Evolutionary conservation across 805 yeast genomes (phyloP), one percentile per base, ranked within the genome.

Genomic region (Kodamaea kakaduensis): DNA sequence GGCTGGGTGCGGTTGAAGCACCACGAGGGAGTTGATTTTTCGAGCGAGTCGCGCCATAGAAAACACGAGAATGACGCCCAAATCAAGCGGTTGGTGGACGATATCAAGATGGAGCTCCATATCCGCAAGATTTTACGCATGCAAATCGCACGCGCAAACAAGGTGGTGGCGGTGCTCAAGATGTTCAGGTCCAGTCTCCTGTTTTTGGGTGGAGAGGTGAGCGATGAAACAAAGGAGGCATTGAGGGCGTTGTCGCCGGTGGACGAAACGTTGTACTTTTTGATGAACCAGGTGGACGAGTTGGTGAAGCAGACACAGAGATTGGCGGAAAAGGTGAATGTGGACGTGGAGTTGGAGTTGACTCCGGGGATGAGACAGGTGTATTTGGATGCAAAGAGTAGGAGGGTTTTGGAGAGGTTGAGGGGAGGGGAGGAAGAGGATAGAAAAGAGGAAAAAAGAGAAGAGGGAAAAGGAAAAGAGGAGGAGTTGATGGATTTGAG

Each of bases 1-100:
- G 94, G 95, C 5, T 78, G 76, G 67, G 61, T 89, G 37, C 58
- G 81, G 31, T 61, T 88, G 31, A 70, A 69, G 32, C 93, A 86
- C 51, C 93, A 89, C 39, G 69, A 73, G 34, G 76, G 69, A 1
- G 48, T 83, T n/a, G 59, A 47, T 9, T 55, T 53, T 31, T 13
- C 24, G 9, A 36, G n/a, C 20, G 19, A 32, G 8, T 9, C 28
- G n/a, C 23, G 16, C 24, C 21, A 27, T 24, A 20, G 32, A 24
- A 38, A 43, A 15, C 29, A 24, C 4, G 53, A 46, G 9, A 30
- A 60, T 5, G 72, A 68, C 42, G 37, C 47, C 2, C 43, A 52
- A 32, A 58, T 71, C 4, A 45, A 51, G 17, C 41, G 48, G 10
- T 31, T 74, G 10, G 52, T 69, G 29, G 51, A 54, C 15, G 59